Base-by-base conservation (phyloP, 306 rosid genomes). In the Glycine soja region DNA sequence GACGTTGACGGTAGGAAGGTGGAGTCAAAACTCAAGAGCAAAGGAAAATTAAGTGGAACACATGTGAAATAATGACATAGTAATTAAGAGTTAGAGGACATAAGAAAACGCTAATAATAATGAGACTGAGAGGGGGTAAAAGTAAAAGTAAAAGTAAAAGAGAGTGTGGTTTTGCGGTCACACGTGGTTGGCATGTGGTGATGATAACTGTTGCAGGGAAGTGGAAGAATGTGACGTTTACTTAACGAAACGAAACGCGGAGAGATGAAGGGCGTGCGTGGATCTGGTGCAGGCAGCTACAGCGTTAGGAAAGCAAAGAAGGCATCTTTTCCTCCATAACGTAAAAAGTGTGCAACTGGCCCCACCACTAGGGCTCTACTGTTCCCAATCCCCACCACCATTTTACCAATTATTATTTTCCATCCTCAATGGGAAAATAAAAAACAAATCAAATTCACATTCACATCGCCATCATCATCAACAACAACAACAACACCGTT, bases 291-390 rank as follows among this genome's bases (percentile, higher is more conserved):
- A 24, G 38, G 70, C 18, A 7, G 45, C 46, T 62, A 45, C 45
- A 63, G 70, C 10, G 70, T 62, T 59, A 62, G 68, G 68, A 62
- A 75, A 48, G 51, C 13, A 75, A 73, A 42, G 75, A 73, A 42
- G 75, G 75, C 78, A 84, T 81, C 84, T 43, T 62, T 62, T 32
- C 24, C 75, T 67, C 65, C 68, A 70, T 38, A 63, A 69, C 47
- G 76, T 53, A 53, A 69, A 70, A 24, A 24, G 90, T 66, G 85
- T 43, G 57, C 65, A 65, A 5, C 42, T 40, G 87, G 70, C 83
- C 86, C 86, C 83, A 76, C 88, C 87, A 79, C 86, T 85, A 52
- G 89, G 84, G 57, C 56, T 70, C 61, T 73, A 62, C 91, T 80
- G 85, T 85, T 85, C 48, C 82, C 82, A 63, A 54, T 42, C 83